phyloP scores from a whole-genome alignment of 2,329 filamentous ascomycete species.

The Aspergillus puulaauensis region DNA sequence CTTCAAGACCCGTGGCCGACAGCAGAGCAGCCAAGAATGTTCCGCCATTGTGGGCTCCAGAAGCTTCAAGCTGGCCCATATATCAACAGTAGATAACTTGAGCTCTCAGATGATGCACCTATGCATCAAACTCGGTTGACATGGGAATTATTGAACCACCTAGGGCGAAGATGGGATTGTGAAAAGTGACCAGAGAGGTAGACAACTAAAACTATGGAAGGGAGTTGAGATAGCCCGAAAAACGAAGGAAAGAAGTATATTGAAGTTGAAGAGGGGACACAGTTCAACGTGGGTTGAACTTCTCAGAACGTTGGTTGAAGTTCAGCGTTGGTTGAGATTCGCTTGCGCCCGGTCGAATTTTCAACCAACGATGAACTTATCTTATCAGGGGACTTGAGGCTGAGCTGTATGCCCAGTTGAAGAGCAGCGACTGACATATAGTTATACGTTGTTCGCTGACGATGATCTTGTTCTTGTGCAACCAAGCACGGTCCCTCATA shows the following conservation, averaged over 20 bases:
- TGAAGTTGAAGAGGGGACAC: no score
- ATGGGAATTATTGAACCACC: background rate
- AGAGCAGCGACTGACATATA: no score
- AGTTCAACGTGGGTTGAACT: no score
- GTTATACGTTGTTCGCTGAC: background rate
- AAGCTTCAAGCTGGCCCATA: background rate
- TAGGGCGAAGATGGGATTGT: background rate
- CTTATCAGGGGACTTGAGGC: no score
- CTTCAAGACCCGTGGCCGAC: background rate
- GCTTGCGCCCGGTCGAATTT: no score
- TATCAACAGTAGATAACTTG: background rate
- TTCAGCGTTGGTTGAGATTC: no score
- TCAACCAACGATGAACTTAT: no score
- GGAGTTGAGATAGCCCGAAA: background rate
- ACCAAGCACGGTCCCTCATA: background rate
- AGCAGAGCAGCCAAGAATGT: background rate
- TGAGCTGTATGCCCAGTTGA: no score
- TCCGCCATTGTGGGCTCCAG: background rate
- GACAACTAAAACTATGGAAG: background rate
- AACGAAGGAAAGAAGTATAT: background rate
- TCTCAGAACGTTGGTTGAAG: no score
- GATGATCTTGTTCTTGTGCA: no score
- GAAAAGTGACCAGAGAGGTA: background rate
- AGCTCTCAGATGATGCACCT: background rate
- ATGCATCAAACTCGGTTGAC: background rate